These are phyloP conservation scores for Grosmannia serpens DNA, from an alignment of 2,329 filamentous ascomycete species.

Conservation along the genomic window DNA sequence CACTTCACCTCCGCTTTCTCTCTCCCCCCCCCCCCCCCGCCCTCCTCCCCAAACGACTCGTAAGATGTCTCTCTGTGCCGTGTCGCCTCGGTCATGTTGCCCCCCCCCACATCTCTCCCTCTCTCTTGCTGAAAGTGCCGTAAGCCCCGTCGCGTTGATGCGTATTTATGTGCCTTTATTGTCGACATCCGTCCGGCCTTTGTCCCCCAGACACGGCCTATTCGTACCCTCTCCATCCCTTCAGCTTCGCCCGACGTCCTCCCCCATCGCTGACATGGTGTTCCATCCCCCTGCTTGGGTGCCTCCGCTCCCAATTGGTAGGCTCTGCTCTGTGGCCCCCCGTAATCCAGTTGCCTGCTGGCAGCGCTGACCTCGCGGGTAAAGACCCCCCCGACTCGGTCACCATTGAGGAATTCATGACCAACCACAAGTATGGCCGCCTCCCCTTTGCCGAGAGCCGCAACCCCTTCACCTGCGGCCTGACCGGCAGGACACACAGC, in stretches of 20 bases:
- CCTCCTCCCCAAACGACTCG: background rate
- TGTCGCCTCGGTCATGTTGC: background rate
- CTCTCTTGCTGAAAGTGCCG: too few species aligned
- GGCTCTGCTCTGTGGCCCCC: conserved; percentile 8
- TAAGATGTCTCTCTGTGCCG: background rate
- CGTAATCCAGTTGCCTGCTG: background rate
- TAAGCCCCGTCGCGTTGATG: too few species aligned
- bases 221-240: background rate
- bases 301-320: conserved; percentile 45
- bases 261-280: conserved; percentile 25
- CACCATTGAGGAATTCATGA: conserved; percentile 66
- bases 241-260: background rate
- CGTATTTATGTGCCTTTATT: background rate
- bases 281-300: conserved; percentile 53
- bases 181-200: background rate
- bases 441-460: conserved; percentile 46
- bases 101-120: too few species aligned
- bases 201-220: background rate
- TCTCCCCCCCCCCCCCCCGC: too few species aligned
- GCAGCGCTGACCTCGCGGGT: background rate
- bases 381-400: conserved; percentile 61
- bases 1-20: background rate
- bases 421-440: conserved; percentile 59
- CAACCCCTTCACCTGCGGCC: conserved; percentile 16
- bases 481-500: conserved; percentile 13